Percentiles rank a stretch among this genome's conserved stretches.
Conservation (phyloP, 2,329 filamentous ascomycete genomes). For the Dactylella cylindrospora region DNA sequence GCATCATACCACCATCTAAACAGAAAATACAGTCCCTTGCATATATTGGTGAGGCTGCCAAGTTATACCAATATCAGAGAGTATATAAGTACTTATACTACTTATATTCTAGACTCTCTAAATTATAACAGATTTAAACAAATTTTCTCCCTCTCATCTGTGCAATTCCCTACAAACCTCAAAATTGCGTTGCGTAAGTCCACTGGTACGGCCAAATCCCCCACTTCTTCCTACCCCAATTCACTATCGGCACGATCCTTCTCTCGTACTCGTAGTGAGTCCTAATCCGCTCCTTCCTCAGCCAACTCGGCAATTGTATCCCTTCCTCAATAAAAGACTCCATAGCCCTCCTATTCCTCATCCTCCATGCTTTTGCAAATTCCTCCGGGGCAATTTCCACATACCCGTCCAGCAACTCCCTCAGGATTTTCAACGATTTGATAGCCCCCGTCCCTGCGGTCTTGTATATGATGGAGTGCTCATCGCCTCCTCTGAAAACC, state of each 20-base stretch:
- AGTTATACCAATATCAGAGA: no score
- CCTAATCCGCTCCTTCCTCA: neutral
- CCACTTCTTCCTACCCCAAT: constrained; percentile 5
- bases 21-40: no score
- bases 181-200: constrained; percentile 21
- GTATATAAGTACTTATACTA: no score
- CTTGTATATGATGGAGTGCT: neutral
- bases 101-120: no score
- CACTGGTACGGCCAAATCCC: constrained; percentile 18
- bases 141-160: no score
- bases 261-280: constrained; percentile 5
- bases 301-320: neutral
- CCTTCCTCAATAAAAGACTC: constrained; percentile 12
- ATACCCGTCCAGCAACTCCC: constrained; percentile 7
- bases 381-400: constrained; percentile 4
- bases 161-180: no score
- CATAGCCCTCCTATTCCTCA: constrained; percentile 10
- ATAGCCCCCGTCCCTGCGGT: constrained; percentile 5
- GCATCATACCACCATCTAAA: no score
- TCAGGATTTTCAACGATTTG: constrained; percentile 13
- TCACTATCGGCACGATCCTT: constrained; percentile 6
- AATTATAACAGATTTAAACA: no score
- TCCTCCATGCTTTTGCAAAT: constrained; percentile 1
- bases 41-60: no score
- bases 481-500: constrained; percentile 5